These are phyloP conservation scores for Tripterygium wilfordii DNA, from an alignment of 177 flowering plant genomes.

Conservation along the genomic window DNA sequence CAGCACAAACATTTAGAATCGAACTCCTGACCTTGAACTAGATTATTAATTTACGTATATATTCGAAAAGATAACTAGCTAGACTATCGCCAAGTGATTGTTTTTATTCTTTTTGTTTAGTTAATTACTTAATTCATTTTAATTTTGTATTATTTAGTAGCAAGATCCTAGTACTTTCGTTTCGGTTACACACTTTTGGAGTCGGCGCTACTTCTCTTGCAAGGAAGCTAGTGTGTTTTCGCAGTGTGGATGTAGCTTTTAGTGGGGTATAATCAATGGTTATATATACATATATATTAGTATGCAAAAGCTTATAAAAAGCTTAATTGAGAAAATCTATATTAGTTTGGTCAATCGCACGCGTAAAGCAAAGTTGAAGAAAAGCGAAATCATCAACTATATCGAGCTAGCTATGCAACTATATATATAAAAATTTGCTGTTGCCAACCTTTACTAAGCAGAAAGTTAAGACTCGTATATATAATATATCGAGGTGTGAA, in stretches of 20 bases:
- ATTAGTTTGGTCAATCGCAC: conserved; percentile 23
- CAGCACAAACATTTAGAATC: too few species aligned
- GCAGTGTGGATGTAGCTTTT: background rate
- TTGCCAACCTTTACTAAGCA: conserved; percentile 8
- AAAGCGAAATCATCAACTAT: conserved; percentile 12
- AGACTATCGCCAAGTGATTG: too few species aligned
- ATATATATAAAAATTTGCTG: background rate
- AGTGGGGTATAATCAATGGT: background rate
- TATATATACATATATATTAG: background rate
- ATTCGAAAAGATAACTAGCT: too few species aligned
- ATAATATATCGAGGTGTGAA: too few species aligned
- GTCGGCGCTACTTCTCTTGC: conserved; percentile 24
- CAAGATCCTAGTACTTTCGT: conserved; percentile 12
- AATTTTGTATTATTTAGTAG: background rate
- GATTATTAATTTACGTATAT: too few species aligned
- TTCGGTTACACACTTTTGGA: background rate
- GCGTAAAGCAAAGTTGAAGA: conserved; percentile 22
- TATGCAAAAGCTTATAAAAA: conserved; percentile 18
- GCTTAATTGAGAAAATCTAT: too few species aligned
- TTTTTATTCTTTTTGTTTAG: background rate
- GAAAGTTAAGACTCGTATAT: background rate
- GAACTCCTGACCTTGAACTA: too few species aligned
- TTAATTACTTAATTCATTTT: background rate
- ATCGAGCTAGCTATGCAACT: background rate
- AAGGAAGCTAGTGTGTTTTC: conserved; percentile 8